A percentile compares a stretch with the other conserved stretches of the same genome.
Evolutionary conservation across 805 yeast genomes (phyloP).

Genomic region (Kuraishia borneana): DNA sequence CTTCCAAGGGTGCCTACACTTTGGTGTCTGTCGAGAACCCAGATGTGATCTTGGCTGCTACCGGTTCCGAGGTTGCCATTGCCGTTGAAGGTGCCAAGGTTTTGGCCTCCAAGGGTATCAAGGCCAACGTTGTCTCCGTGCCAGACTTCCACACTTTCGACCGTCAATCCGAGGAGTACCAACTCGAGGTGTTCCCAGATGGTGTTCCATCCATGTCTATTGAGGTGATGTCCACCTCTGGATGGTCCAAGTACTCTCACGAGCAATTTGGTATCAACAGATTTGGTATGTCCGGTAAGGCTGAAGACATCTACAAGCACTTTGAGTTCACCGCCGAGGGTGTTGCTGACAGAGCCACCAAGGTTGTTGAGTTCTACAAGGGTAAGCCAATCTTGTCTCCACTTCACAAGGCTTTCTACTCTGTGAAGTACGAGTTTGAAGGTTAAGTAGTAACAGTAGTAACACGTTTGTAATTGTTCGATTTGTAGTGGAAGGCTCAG

Average conservation of each 20-base stretch:
- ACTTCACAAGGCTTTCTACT: conserved; percentile 65
- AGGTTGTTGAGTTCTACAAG: conserved; percentile 75
- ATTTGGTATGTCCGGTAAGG: conserved; percentile 96
- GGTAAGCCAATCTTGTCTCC: conserved; percentile 66
- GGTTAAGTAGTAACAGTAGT: not conserved
- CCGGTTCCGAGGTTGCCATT: conserved; percentile 90
- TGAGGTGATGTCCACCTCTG: conserved; percentile 84
- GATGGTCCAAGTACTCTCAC: conserved; percentile 94
- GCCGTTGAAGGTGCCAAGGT: conserved; percentile 75
- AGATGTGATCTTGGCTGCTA: conserved; percentile 70
- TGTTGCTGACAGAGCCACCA: conserved; percentile 73
- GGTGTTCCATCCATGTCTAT: conserved; percentile 88
- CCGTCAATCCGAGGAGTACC: conserved; percentile 70
- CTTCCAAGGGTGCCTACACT: conserved; percentile 90
- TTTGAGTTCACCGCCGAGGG: conserved; percentile 93
- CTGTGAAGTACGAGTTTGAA: conserved; percentile 1
- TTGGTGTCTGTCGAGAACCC: conserved; percentile 47
- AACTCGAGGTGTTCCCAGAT: conserved; percentile 83
- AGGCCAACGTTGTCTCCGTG: conserved; percentile 77
- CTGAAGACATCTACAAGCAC: conserved; percentile 65
- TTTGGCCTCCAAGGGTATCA: conserved; percentile 53
- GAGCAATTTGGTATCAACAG: conserved; percentile 92
- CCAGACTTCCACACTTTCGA: conserved; percentile 93
- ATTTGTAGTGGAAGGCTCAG: no score
- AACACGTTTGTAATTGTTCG: no score